Evolutionary conservation across 1,284 basidiomycete genomes (phyloP).

Genomic region (Microbotryum scabiosae): DNA sequence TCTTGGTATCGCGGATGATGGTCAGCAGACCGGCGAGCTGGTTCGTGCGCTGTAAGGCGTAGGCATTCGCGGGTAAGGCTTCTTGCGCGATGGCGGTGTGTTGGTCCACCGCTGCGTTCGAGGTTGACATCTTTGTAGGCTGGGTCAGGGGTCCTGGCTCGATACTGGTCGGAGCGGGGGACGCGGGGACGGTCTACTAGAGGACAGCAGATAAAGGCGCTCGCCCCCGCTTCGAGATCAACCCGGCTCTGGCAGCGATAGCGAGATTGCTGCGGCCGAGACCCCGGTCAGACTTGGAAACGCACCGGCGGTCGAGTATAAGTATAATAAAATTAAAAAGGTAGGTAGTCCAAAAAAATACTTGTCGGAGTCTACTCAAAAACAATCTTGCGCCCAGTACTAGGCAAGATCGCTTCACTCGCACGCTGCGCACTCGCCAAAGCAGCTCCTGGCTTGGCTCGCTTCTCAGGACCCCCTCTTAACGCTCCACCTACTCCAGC

Average conservation of each 20-base stretch:
- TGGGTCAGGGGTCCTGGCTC: background rate
- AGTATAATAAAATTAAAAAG: background rate
- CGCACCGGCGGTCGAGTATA: no score
- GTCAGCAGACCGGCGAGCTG: conserved; percentile 94
- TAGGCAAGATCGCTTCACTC: conserved; percentile 70
- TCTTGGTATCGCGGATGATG: conserved; percentile 56
- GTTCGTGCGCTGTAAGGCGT: conserved; percentile 78
- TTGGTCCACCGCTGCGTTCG: background rate
- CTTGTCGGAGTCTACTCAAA: conserved; percentile 46
- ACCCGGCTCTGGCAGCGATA: no score
- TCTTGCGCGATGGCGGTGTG: conserved; percentile 5
- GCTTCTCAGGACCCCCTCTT: conserved; percentile 37
- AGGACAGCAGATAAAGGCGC: no score
- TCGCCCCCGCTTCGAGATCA: no score
- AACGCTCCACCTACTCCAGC: conserved; percentile 30
- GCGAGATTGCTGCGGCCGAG: no score
- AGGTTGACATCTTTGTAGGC: background rate
- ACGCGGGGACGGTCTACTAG: no score
- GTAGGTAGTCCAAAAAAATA: background rate
- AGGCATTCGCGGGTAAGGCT: conserved; percentile 63
- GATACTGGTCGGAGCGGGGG: no score
- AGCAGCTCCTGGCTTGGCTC: conserved; percentile 79
- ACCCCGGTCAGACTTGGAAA: no score
- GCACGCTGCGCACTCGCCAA: conserved; percentile 79
- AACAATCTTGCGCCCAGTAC: conserved; percentile 70